Conservation (phyloP, 73 alveolate species). For the Paramecium octaurelia region DNA sequence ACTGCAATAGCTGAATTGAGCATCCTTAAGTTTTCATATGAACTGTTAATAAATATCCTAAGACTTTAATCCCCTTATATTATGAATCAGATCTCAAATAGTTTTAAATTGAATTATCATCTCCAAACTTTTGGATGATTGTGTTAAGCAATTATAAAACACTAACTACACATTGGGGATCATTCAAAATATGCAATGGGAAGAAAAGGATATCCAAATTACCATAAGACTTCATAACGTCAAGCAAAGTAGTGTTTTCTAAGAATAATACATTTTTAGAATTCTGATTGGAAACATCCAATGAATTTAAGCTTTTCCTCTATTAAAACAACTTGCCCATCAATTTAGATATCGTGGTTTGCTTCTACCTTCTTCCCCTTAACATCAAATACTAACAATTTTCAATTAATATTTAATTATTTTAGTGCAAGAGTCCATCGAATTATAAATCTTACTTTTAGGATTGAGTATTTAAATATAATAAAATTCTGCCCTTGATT, state of each 20-base stretch:
- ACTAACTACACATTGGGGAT: not conserved
- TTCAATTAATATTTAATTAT: not conserved
- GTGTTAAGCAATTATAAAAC: not conserved
- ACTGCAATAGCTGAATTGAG: not conserved
- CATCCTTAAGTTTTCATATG: slow-evolving; percentile 14
- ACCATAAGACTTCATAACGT: not conserved
- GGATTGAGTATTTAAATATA: not conserved
- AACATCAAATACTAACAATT: not conserved
- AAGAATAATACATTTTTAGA: slow-evolving; percentile 4
- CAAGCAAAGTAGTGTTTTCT: slow-evolving; percentile 13
- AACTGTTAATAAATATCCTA: not conserved
- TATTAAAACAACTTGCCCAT: not conserved
- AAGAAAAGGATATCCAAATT: slow-evolving; percentile 11
- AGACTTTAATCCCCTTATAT: not conserved
- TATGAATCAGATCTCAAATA: slow-evolving; percentile 31
- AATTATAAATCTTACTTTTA: not conserved
- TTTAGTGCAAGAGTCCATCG: not conserved
- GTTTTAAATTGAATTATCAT: slow-evolving; percentile 11
- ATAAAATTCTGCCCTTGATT: not conserved
- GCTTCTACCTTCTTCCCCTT: not conserved
- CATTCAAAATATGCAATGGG: not conserved
- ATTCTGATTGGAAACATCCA: not conserved
- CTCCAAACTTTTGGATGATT: not conserved
- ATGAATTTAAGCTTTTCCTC: not conserved
- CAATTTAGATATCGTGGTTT: not conserved